Evolutionary conservation across 129 eudicot species (phyloP), one percentile per base, ranked within the genome.

Genomic region (Erigeron canadensis): DNA sequence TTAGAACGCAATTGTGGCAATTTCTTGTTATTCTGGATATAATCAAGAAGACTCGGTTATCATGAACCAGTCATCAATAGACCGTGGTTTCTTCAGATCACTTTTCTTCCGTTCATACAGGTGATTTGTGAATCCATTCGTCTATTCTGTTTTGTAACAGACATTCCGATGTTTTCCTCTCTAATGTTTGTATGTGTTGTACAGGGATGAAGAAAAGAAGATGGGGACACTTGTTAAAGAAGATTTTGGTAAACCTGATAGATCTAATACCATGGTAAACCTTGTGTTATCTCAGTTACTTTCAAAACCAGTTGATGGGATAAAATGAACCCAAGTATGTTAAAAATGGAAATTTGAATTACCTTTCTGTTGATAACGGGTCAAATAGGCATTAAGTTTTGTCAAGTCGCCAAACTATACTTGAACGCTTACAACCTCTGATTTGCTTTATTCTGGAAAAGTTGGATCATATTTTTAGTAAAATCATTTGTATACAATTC

Each of bases 11-110:
- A 90, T 94, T 74, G 99, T 94, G 63, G 97, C 97, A 60, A 94
- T 94, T 73, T 76, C 97, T 22, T 94, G 99, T 84, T 94, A 87
- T 69, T 94, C 99, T 55, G 99, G 99, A 39, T 94, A 94, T 72
- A 94, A 94, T 64, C 97, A 94, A 87, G 97, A 94, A 82, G 99
- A 94, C 78, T 94, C 99, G 4, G 96, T 94, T 70, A 94, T 94
- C 54, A 94, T 90, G 99, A 94, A 94, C 75, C 97, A 90, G 55
- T 94, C 99, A 5, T 84, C 99, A 55, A 87, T 94, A 13, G 99
- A 94, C 56, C 99, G 99, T 77, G 99, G 99, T 16, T 94, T 90
- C 70, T 94, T 94, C 76, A 57, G 97, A 77, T 94, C 99, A 19
- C 84, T 94, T 0, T 82, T 94, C 66, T 94, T 94, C 93, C 99